phyloP scores from a whole-genome alignment of 1,284 basidiomycete species.

The Ustilago lituana region DNA sequence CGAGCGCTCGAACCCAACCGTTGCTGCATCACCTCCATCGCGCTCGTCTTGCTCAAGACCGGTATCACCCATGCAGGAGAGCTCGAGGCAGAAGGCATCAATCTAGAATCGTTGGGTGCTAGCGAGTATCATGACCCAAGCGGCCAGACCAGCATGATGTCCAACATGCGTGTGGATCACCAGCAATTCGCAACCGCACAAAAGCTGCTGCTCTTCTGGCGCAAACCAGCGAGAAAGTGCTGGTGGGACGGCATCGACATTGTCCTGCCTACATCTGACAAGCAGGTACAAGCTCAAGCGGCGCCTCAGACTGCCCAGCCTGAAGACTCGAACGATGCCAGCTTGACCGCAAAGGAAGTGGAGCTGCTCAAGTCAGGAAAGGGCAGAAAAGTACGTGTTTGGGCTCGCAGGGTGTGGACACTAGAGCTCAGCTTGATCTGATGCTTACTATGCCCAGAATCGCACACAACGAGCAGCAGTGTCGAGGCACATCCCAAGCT shows the following conservation, averaged over 20 bases:
- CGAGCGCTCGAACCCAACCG: constrained; percentile 92
- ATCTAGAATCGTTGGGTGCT: constrained; percentile 12
- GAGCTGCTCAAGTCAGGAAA: constrained; percentile 58
- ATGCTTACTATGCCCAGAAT: neutral
- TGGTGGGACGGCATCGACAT: constrained; percentile 99
- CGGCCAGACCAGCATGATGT: constrained; percentile 62
- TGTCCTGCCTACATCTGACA: constrained; percentile 71
- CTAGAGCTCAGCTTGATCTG: constrained; percentile 89
- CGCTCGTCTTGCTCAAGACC: constrained; percentile 95
- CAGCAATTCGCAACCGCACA: constrained; percentile 96
- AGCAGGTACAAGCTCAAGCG: constrained; percentile 11
- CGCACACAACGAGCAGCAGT: too few species aligned
- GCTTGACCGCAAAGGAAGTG: constrained; percentile 57
- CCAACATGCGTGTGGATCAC: constrained; percentile 76
- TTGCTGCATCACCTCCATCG: constrained; percentile 97
- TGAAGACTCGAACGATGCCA: constrained; percentile 34
- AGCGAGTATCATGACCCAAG: constrained; percentile 42
- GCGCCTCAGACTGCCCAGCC: constrained; percentile 3
- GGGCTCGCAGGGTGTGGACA: constrained; percentile 98
- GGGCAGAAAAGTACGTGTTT: constrained; percentile 71
- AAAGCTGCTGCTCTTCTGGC: constrained; percentile 96
- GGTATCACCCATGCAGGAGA: constrained; percentile 82
- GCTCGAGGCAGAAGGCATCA: constrained; percentile 63
- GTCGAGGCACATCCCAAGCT: constrained; percentile 11
- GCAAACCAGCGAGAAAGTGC: constrained; percentile 98